Evolutionary conservation across 129 eudicot species (phyloP).

Genomic region (Pseudognaphalium luteoalbum): DNA sequence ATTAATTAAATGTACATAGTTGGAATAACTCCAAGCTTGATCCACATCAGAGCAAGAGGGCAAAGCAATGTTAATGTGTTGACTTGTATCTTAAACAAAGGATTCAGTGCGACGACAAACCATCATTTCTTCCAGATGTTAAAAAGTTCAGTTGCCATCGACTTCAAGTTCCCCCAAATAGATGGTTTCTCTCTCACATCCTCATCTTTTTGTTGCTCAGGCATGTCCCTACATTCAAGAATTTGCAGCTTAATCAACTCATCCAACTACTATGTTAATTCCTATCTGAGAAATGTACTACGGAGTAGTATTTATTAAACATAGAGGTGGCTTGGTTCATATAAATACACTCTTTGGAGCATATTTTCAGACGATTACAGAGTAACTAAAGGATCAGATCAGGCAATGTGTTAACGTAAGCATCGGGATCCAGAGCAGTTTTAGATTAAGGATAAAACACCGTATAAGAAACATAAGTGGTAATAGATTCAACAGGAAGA

Average conservation of each 20-base stretch:
- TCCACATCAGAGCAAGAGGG: not conserved
- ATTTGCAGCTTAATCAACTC: not conserved
- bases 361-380: too few relatives aligned
- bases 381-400: not conserved
- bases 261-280: not conserved
- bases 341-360: not conserved
- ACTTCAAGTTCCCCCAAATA: slow-evolving; percentile 51
- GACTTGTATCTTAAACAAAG: slow-evolving; percentile 15
- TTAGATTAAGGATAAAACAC: not conserved
- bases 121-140: slow-evolving; percentile 46
- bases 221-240: slow-evolving; percentile 19
- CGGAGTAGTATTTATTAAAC: not conserved
- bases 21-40: not conserved
- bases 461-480: not conserved
- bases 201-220: slow-evolving; percentile 20
- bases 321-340: not conserved
- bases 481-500: not conserved
- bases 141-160: slow-evolving; percentile 36
- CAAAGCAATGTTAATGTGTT: slow-evolving; percentile 2
- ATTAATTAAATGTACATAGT: slow-evolving; percentile 30
- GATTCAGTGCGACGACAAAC: slow-evolving; percentile 2
- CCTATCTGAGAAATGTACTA: not conserved
- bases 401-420: not conserved
- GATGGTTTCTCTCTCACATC: slow-evolving; percentile 32
- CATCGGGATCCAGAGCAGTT: not conserved